Base-by-base conservation (phyloP, 495 filamentous ascomycete species). In the Platismatia glauca region DNA sequence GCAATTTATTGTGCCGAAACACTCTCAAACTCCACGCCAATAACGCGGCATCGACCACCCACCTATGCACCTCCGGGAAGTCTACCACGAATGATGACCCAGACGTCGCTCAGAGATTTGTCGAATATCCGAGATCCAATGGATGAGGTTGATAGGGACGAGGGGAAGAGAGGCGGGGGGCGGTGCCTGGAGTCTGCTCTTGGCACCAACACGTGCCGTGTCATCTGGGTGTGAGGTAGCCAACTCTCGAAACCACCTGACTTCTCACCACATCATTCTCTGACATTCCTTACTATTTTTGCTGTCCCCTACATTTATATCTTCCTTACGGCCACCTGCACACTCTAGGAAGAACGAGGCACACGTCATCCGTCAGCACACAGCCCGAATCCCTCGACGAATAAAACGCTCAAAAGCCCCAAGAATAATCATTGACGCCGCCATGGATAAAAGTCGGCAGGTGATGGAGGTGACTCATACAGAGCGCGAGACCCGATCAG, bases 391-490 rank as follows among this genome's bases (percentile, higher is more conserved):
- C 22, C 53, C 34, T 53, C 18, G 12, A 27, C 22, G 35, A 13
- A 24, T 38, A 31, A 33, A 52, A 29, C 38, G 27, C 50, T 44
- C 60, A 46, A 55, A 37, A 46, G 50, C 38, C 22, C 37, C 43
- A 7, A 24, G 31, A 59, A 18, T 46, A 53, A 62, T 15, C 37
- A 66, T 68, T 63, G 24, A 48, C 39, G 18, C 61, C 34, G 33
- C 29, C 37, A 58, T 67, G 57, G 61, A 70, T 34, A 63, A 68
- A 58, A 58, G 41, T 29, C 64, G 68, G 12, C 66, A 68, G 46
- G 53, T 66, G 29, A 58, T 63, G 57, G 57, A 70, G 61, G 66
- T 68, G 57, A 66, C 65, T 18, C 34, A 39, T 16, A 35, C 55
- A 5, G 68, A 70, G 27, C 61, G 55, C n/a, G 61, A 64, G 52